Percentiles rank a stretch among this genome's conserved stretches.
These are phyloP conservation scores for Acanthamoeba rhysodes DNA, from an alignment of 208 protist species.

Conservation along the genomic window DNA sequence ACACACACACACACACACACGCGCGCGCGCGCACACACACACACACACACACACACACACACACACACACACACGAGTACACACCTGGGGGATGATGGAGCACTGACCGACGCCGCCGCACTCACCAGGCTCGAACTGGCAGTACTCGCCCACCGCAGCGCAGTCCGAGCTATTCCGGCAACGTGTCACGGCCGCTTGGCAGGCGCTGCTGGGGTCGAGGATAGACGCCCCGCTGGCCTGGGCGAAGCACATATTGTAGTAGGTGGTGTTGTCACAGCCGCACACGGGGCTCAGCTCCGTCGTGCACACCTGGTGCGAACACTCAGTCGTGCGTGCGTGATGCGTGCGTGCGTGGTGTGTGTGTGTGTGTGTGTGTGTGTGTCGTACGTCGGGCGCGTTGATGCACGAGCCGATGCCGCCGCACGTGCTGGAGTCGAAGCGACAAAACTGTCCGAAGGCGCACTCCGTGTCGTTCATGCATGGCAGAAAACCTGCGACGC, in stretches of 20 bases:
- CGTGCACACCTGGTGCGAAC: not conserved
- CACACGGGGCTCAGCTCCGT: not conserved
- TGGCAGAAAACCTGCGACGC: not conserved
- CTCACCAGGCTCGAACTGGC: not conserved
- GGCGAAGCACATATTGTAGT: not conserved
- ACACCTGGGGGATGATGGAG: not conserved
- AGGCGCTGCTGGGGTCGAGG: not conserved
- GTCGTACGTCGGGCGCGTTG: not conserved
- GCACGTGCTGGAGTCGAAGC: not conserved
- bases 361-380: not conserved
- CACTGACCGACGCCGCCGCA: not conserved
- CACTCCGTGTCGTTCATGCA: not conserved
- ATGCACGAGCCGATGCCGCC: not conserved
- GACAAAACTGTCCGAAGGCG: not conserved
- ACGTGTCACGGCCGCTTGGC: not conserved
- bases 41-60: not conserved
- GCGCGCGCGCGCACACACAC: too few species aligned
- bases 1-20: too few species aligned
- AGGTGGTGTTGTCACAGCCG: slow-evolving; percentile 17
- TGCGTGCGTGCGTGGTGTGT: too few species aligned
- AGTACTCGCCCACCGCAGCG: not conserved
- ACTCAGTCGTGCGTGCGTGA: too few species aligned
- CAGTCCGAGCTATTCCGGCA: not conserved
- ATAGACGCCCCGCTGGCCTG: not conserved
- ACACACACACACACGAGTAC: not conserved